Evolutionary conservation across 2,329 filamentous ascomycete species (phyloP), one percentile per base, ranked within the genome.

Genomic region (Botrytis cinerea): DNA sequence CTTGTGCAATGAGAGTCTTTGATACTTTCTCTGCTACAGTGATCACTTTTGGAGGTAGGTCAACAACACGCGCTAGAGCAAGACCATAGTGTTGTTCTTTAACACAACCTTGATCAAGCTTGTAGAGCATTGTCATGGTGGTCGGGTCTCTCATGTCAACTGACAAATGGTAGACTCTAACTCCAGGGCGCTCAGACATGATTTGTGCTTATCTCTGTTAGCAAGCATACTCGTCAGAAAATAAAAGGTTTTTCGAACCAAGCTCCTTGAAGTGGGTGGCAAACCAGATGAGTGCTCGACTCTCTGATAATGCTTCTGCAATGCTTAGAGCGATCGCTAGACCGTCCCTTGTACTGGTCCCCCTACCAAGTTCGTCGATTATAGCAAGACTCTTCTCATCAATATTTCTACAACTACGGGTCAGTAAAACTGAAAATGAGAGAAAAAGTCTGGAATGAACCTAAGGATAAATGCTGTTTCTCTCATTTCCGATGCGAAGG

Each of bases 401-500:
- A 73, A 98, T 89, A 79, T 97, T 97, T 70, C 88, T 87, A 48
- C 14, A 43, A 45, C 10, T n/a, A 14, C 28, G 46, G 28, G 48
- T 73, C 28, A 75, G 66, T 25, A 73, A 35, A 18, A 46, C 8
- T 69, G 7, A 43, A 57, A 12, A 4, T 20, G 43, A 18, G 28
- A 25, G 16, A 14, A 38, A 25, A 48, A 28, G 38, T 45, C 6
- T 40, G 32, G 28, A 2, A 43, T 54, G 2, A 79, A 86, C 86
- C 90, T 88, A 1, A 98, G 83, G 72, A 99, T 98, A 81, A 97
- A 97, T 0, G 95, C 94, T 84, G 95, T 97, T 79, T 98, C 96
- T 60, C 93, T 88, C 96, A 99, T 98, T 82, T 99, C 96, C 0
- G 94, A 88, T 0, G 95, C 93, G 80, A 98, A 99, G 0, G 94